Conservation (phyloP, 768 basidiomycete genomes). For the Trametes elegans region DNA sequence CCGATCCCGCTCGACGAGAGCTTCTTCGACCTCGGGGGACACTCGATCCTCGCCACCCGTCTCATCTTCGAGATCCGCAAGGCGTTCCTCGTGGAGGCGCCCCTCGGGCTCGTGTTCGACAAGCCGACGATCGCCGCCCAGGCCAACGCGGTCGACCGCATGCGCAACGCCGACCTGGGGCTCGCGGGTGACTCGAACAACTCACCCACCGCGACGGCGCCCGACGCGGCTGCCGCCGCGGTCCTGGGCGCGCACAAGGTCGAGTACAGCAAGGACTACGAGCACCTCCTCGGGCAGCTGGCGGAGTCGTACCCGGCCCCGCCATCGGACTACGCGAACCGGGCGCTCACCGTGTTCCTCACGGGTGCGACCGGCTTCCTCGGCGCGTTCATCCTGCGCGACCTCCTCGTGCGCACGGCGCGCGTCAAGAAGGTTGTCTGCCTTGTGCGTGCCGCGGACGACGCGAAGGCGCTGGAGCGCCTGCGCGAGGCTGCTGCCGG, state of each 20-base stretch:
- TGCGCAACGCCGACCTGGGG: conserved; percentile 81
- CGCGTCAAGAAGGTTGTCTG: conserved; percentile 86
- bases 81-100: conserved; percentile 85
- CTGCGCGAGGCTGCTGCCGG: conserved; percentile 71
- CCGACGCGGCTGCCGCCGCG: not conserved
- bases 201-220: not conserved
- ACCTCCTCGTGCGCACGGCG: conserved; percentile 62
- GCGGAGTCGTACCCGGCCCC: conserved; percentile 59
- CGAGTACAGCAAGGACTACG: conserved; percentile 81
- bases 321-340: conserved; percentile 51
- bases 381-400: conserved; percentile 85
- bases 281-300: conserved; percentile 56
- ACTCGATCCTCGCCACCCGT: conserved; percentile 96
- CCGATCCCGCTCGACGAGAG: conserved; percentile 86
- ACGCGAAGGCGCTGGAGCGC: conserved; percentile 62
- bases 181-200: conserved; percentile 37
- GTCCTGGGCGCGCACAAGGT: conserved; percentile 27
- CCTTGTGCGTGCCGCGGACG: conserved; percentile 74
- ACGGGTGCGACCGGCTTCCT: conserved; percentile 98
- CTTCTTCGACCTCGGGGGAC: conserved; percentile 98
- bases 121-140: conserved; percentile 81
- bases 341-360: conserved; percentile 78
- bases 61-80: conserved; percentile 97
- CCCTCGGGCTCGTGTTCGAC: conserved; percentile 89
- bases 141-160: conserved; percentile 68